Conservation (phyloP, 2,329 filamentous ascomycete genomes). For the Tolypocladium pustulatum region DNA sequence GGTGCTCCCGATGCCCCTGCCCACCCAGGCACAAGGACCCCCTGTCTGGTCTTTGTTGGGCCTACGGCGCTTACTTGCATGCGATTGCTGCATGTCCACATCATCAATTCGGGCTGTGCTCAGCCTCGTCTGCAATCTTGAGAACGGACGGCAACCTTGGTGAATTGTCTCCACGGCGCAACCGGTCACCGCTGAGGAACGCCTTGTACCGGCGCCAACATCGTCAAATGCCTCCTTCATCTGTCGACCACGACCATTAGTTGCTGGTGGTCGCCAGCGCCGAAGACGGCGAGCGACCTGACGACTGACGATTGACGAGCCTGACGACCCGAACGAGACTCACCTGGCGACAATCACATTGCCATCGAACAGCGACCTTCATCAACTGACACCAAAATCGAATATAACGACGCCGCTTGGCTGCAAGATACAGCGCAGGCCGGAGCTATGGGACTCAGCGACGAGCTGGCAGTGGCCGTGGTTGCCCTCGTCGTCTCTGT, state of each 20-base stretch:
- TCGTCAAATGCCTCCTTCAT: not conserved
- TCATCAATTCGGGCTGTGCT: not conserved
- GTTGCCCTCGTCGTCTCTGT: conserved; percentile 37
- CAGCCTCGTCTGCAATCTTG: not conserved
- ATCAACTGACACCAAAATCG: not conserved
- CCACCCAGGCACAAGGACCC: not conserved
- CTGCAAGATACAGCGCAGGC: not conserved
- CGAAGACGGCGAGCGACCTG: not conserved
- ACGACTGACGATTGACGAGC: not conserved
- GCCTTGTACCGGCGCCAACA: not conserved
- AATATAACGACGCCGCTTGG: not conserved
- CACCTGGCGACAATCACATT: not conserved
- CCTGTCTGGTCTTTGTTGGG: not conserved
- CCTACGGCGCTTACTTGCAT: not conserved
- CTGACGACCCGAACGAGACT: not conserved
- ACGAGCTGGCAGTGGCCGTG: conserved; percentile 27
- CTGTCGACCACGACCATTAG: not conserved
- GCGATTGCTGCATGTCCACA: not conserved
- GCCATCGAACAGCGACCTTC: not conserved
- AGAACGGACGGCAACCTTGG: not conserved
- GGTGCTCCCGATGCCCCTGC: not conserved
- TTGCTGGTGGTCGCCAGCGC: not conserved
- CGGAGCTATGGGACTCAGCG: conserved; percentile 2
- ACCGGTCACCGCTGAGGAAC: too few relatives aligned
- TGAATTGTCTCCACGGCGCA: not conserved